Evolutionary conservation across 2,329 filamentous ascomycete species (phyloP).

Genomic region (Alternaria metachromatica): DNA sequence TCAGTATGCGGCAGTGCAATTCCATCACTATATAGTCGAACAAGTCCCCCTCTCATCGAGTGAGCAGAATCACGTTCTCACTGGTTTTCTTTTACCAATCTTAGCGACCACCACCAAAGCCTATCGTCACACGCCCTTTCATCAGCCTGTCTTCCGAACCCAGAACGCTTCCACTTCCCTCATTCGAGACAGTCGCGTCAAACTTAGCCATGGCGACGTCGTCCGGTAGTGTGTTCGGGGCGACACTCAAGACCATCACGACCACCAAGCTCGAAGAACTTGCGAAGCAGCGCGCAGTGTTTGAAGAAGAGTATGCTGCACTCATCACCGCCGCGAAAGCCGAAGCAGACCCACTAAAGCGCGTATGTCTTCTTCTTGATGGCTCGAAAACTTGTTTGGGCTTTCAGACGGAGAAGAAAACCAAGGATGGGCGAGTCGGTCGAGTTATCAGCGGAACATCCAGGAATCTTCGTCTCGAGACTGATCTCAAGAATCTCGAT

Average conservation of each 20-base stretch:
- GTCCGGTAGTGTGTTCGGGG: conserved; percentile 42
- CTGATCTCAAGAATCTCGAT: conserved; percentile 41
- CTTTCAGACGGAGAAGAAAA: conserved; percentile 23
- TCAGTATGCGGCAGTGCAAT: not conserved
- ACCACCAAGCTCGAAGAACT: conserved; percentile 48
- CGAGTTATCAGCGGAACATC: conserved; percentile 29
- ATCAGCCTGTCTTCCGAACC: not conserved
- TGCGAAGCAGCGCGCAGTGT: conserved; percentile 41
- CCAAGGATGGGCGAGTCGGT: conserved; percentile 14
- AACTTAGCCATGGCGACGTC: conserved; percentile 25
- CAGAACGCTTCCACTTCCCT: not conserved
- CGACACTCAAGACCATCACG: conserved; percentile 46
- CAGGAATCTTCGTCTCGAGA: conserved; percentile 31
- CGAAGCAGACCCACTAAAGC: conserved; percentile 30
- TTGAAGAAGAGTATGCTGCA: conserved; percentile 37
- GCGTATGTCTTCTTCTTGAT: conserved; percentile 33
- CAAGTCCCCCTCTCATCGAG: not conserved
- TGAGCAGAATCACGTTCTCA: not conserved
- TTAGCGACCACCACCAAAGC: not conserved
- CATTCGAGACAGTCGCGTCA: not conserved
- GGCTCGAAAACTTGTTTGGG: conserved; percentile 40
- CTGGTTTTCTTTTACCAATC: not conserved
- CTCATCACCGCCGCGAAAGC: conserved; percentile 19
- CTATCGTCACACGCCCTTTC: not conserved
- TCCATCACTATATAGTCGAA: not conserved